Conservation (phyloP, 805 yeast genomes). For the Lipomyces oligophaga region DNA sequence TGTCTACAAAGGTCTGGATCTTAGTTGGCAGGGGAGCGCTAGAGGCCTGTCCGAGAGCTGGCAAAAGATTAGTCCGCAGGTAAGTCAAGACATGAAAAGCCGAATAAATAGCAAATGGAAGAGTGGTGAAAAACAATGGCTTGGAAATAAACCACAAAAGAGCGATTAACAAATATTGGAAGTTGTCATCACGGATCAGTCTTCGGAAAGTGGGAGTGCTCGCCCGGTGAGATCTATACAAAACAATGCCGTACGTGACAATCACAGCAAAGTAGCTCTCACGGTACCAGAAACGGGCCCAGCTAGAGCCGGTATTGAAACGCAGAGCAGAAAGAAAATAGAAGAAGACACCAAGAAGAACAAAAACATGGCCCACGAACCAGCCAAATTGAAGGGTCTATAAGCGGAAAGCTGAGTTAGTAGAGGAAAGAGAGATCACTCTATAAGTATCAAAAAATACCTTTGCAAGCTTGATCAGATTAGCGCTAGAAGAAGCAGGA, state of each 20-base stretch:
- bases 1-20: conserved; percentile 47
- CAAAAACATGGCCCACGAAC: conserved; percentile 58
- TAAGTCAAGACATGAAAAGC: conserved; percentile 78
- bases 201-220: conserved; percentile 31
- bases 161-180: conserved; percentile 62
- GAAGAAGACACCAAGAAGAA: conserved; percentile 42
- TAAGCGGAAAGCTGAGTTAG: background rate
- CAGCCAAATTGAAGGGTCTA: conserved; percentile 62
- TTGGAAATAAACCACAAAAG: conserved; percentile 57
- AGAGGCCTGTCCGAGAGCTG: conserved; percentile 47
- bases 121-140: conserved; percentile 55
- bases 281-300: conserved; percentile 51
- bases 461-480: conserved; percentile 22
- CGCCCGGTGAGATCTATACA: conserved; percentile 52
- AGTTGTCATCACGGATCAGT: conserved; percentile 58
- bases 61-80: conserved; percentile 60
- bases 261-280: conserved; percentile 60
- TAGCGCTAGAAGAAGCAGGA: conserved; percentile 11
- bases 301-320: conserved; percentile 31
- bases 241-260: conserved; percentile 70
- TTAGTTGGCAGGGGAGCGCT: conserved; percentile 32
- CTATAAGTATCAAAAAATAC: background rate
- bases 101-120: conserved; percentile 76
- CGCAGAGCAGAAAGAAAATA: conserved; percentile 41
- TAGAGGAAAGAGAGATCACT: background rate